Evolutionary conservation across 352 stramenopile species (phyloP).

Genomic region (Phytophthora fragariaefolia): DNA sequence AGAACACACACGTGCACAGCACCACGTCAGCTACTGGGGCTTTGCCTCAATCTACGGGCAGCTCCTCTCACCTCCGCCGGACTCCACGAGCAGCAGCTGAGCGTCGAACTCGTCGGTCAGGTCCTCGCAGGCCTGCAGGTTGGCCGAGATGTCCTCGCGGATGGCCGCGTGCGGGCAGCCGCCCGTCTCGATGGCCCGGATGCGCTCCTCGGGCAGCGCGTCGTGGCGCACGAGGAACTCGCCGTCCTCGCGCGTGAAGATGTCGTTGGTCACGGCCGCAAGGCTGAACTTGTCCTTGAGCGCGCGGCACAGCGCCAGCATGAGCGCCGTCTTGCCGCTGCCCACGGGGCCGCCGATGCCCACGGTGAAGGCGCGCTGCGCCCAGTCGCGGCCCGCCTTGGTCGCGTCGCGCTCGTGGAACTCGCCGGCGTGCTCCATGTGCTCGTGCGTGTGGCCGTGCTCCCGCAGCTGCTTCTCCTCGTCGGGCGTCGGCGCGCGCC

Average conservation of each 20-base stretch:
- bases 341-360: conserved; percentile 97
- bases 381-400: conserved; percentile 71
- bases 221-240: conserved; percentile 97
- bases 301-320: conserved; percentile 91
- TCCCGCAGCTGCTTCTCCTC: conserved; percentile 82
- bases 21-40: not conserved
- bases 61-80: conserved; percentile 64
- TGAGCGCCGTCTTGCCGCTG: conserved; percentile 95
- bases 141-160: conserved; percentile 97
- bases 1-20: not conserved
- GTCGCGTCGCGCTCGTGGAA: conserved; percentile 73
- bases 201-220: conserved; percentile 91
- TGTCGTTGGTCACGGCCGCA: conserved; percentile 98
- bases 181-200: conserved; percentile 97
- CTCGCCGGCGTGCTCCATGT: conserved; percentile 81
- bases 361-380: conserved; percentile 93
- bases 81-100: conserved; percentile 92
- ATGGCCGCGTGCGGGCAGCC: conserved; percentile 98
- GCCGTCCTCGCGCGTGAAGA: conserved; percentile 98
- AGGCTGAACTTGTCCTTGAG: conserved; percentile 88
- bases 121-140: conserved; percentile 96
- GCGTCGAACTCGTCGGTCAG: conserved; percentile 91
- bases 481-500: conserved; percentile 69
- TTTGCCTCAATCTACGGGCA: not conserved
- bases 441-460: conserved; percentile 90